These are phyloP conservation scores for Porodaedalea pini DNA, from an alignment of 1,284 basidiomycete species.

Conservation along the genomic window DNA sequence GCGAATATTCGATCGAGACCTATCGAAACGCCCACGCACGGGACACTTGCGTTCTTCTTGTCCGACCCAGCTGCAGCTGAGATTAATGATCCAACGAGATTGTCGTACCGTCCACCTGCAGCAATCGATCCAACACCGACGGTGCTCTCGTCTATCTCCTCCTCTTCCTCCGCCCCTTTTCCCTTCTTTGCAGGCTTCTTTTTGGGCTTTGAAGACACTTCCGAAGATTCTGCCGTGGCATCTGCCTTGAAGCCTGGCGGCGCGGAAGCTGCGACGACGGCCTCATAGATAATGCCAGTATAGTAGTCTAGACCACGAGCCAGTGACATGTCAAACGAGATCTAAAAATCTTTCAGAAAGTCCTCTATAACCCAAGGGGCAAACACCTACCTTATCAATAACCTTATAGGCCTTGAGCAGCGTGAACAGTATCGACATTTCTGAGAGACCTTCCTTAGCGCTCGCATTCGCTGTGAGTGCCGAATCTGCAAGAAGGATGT, in stretches of 20 bases:
- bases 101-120: slow-evolving; percentile 95
- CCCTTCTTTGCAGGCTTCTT: slow-evolving; percentile 54
- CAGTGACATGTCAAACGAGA: slow-evolving; percentile 95
- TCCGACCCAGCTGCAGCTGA: slow-evolving; percentile 72
- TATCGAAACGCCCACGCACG: slow-evolving; percentile 92
- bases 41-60: slow-evolving; percentile 67
- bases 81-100: slow-evolving; percentile 93
- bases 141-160: slow-evolving; percentile 89
- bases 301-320: slow-evolving; percentile 98
- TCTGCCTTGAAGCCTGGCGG: slow-evolving; percentile 74
- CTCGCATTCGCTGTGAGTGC: slow-evolving; percentile 66
- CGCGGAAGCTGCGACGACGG: slow-evolving; percentile 88
- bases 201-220: slow-evolving; percentile 34
- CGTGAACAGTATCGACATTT: slow-evolving; percentile 86
- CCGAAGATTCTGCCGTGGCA: slow-evolving; percentile 36
- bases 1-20: slow-evolving; percentile 97
- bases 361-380: not conserved
- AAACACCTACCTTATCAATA: slow-evolving; percentile 59
- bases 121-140: slow-evolving; percentile 98
- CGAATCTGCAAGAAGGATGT: slow-evolving; percentile 67
- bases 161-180: slow-evolving; percentile 61
- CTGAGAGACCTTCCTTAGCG: slow-evolving; percentile 84
- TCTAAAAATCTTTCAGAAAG: slow-evolving; percentile 39
- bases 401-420: slow-evolving; percentile 84
- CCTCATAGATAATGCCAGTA: slow-evolving; percentile 98